Evolutionary conservation across 2,329 filamentous ascomycete genomes (phyloP), one percentile per base, ranked within the genome.

Genomic region (Curvularia sp.): DNA sequence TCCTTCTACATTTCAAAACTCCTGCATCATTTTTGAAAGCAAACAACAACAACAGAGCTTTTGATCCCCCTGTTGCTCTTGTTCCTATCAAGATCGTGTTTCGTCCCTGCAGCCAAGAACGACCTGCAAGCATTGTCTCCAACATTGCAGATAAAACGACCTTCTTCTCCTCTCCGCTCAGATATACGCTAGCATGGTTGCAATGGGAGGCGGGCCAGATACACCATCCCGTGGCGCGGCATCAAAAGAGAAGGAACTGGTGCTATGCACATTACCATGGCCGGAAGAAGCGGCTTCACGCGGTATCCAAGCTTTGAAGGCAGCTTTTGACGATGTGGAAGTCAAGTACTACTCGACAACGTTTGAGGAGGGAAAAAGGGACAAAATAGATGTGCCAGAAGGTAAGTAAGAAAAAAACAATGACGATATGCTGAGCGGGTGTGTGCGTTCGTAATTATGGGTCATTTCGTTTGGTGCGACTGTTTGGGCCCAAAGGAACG

Each of bases 121-220:
- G 34, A 36, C 15, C 34, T 36, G 7, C 34, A 36, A 8, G 34
- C 34, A 36, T 36, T 15, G 13, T n/a, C 32, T n/a, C 6, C 32
- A 36, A 36, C 3, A 13, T 18, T 36, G 15, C 15, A n/a, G 15
- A 36, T 36, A 36, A 30, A 30, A 19, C 15, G 19, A n/a, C 19
- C 12, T 8, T 30, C 25, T 19, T 19, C 25, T 25, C 23, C 10
- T 41, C 36, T 28, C 27, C 27, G 32, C 34, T 18, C 4, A 15
- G 18, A 23, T 34, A 3, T 1, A 41, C 36, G 41, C 41, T 41
- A 55, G 50, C 25, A 74, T 73, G 70, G 64, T 67, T 55, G 75
- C 62, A 47, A 83, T 84, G 81, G 81, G 81, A 19, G 81, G 80
- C 57, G 80, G 78, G 51, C 66, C 73, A 49, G 71, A 70, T 47